A percentile compares a stretch with the other conserved stretches of the same genome.
These are phyloP conservation scores for Gynandropsis gynandra DNA, from an alignment of 345 rosid species.

Conservation along the genomic window DNA sequence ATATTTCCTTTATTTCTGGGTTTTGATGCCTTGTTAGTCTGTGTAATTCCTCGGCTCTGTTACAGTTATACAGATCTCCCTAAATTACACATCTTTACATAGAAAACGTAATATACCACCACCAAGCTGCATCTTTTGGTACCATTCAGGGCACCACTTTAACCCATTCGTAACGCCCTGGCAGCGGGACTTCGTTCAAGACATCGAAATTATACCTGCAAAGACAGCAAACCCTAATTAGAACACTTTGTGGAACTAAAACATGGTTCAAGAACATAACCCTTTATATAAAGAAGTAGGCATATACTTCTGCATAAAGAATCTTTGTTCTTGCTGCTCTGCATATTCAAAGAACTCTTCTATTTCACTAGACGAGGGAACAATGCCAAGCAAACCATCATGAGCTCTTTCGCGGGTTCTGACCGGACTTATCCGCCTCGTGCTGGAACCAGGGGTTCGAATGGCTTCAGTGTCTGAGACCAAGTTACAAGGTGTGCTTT, in stretches of 20 bases:
- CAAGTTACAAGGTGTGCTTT: slow-evolving; percentile 45
- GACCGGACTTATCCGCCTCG: slow-evolving; percentile 25
- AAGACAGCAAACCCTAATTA: background rate
- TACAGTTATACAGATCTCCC: slow-evolving; percentile 22
- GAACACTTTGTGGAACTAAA: background rate
- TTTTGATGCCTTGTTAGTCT: slow-evolving; percentile 30
- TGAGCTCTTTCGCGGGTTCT: slow-evolving; percentile 20
- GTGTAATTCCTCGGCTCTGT: slow-evolving; percentile 29
- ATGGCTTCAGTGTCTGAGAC: slow-evolving; percentile 29
- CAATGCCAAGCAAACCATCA: slow-evolving; percentile 21
- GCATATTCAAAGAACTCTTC: slow-evolving; percentile 63
- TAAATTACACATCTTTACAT: slow-evolving; percentile 32
- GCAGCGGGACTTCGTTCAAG: slow-evolving; percentile 56
- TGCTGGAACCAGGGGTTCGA: slow-evolving; percentile 38
- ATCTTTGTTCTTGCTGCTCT: slow-evolving; percentile 48
- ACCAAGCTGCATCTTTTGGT: background rate
- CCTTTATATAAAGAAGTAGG: background rate
- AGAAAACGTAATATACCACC: slow-evolving; percentile 2
- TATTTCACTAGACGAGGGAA: slow-evolving; percentile 48
- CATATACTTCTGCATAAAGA: slow-evolving; percentile 51
- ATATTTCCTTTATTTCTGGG: no score
- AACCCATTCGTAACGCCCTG: slow-evolving; percentile 76
- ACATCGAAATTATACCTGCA: slow-evolving; percentile 84
- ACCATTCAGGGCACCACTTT: slow-evolving; percentile 39
- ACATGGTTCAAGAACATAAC: background rate